Conservation (phyloP, 73 alveolate species). For the Paramecium octaurelia region DNA sequence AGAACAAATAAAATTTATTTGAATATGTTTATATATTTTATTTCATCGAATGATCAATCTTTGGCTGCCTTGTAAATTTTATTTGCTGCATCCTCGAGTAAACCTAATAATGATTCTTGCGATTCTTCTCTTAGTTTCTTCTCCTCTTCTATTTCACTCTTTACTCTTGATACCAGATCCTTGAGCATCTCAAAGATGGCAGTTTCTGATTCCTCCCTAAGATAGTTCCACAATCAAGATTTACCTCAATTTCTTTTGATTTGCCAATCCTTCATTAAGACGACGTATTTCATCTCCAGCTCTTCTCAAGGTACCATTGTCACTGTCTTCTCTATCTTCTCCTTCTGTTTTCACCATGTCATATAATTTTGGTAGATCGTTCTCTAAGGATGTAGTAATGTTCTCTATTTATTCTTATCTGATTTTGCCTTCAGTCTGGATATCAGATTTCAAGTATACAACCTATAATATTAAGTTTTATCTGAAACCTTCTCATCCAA, state of each 20-base stretch:
- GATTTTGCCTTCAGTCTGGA: constrained; percentile 58
- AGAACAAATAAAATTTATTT: not conserved
- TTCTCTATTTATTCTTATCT: constrained; percentile 52
- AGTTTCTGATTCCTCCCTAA: constrained; percentile 94
- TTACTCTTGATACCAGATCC: constrained; percentile 85
- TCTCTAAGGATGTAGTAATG: constrained; percentile 54
- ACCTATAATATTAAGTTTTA: not conserved
- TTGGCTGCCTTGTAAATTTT: constrained; percentile 71
- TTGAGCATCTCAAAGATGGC: constrained; percentile 88
- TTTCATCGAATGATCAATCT: constrained; percentile 34
- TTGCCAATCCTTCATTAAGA: constrained; percentile 47
- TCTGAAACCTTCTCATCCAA: constrained; percentile 54
- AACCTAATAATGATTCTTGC: constrained; percentile 90
- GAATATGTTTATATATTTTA: not conserved
- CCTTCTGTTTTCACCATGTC: constrained; percentile 61
- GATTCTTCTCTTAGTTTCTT: constrained; percentile 91
- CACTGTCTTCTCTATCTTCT: constrained; percentile 58
- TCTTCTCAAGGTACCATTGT: constrained; percentile 53
- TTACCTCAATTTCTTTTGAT: constrained; percentile 51
- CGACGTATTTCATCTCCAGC: constrained; percentile 64
- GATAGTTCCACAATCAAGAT: not conserved
- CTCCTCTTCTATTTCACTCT: constrained; percentile 88
- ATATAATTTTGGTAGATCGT: constrained; percentile 60
- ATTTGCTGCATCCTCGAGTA: constrained; percentile 93
- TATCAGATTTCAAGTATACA: constrained; percentile 58